These are phyloP conservation scores for Oryza glumipatula DNA, from an alignment of 176 grass and related monocot genomes.

Conservation along the genomic window DNA sequence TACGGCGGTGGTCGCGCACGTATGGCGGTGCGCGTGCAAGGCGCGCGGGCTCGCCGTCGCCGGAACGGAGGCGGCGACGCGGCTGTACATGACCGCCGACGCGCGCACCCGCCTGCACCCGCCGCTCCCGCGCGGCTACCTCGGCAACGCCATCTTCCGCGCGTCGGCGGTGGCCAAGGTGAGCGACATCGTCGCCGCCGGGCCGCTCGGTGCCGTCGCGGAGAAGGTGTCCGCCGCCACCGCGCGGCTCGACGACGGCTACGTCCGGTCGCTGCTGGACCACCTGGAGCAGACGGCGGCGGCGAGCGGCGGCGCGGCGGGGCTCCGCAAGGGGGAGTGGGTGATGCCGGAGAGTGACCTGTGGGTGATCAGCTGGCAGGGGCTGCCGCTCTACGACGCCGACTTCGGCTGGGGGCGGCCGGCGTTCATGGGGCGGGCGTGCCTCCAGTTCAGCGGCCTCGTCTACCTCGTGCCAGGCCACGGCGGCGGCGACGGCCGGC, in stretches of 20 bases:
- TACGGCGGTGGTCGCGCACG: slow-evolving; percentile 42
- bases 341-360: slow-evolving; percentile 6
- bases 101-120: slow-evolving; percentile 49
- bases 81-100: slow-evolving; percentile 55
- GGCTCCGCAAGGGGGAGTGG: slow-evolving; percentile 15
- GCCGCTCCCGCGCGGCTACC: slow-evolving; percentile 46
- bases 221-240: slow-evolving; percentile 42
- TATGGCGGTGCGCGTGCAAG: slow-evolving; percentile 42
- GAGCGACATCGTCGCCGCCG: slow-evolving; percentile 9
- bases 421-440: slow-evolving; percentile 46
- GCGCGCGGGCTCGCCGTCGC: slow-evolving; percentile 1
- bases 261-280: slow-evolving; percentile 49
- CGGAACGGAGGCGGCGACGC: background rate
- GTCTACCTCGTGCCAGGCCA: slow-evolving; percentile 48
- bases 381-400: slow-evolving; percentile 55
- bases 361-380: slow-evolving; percentile 67
- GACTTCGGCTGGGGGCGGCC: slow-evolving; percentile 75
- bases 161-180: slow-evolving; percentile 40
- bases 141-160: slow-evolving; percentile 66
- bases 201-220: slow-evolving; percentile 24
- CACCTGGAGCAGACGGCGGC: slow-evolving; percentile 35
- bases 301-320: slow-evolving; percentile 2
- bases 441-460: slow-evolving; percentile 37
- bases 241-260: slow-evolving; percentile 37
- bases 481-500: slow-evolving; percentile 20